Evolutionary conservation across 306 rosid species (phyloP).

Genomic region (Neltuma alba): DNA sequence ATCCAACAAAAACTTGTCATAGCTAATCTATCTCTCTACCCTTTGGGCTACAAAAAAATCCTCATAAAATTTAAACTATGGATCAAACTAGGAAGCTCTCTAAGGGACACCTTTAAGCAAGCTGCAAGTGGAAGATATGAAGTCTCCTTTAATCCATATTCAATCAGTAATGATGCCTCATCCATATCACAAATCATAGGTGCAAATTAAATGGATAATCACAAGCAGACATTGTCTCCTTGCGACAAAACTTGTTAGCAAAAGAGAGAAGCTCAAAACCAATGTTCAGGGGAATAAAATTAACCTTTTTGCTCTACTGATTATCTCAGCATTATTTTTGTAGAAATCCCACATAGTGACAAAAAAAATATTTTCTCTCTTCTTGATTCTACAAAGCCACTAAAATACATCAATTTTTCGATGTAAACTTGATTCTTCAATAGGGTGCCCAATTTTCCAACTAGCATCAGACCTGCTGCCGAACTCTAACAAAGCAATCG

Average conservation of each 20-base stretch:
- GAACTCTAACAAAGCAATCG: no score
- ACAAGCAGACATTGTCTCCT: slow-evolving; percentile 76
- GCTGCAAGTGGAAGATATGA: slow-evolving; percentile 78
- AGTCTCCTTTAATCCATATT: slow-evolving; percentile 76
- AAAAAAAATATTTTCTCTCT: slow-evolving; percentile 75
- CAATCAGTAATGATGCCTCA: slow-evolving; percentile 61
- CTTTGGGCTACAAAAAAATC: slow-evolving; percentile 69
- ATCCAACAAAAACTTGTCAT: no score
- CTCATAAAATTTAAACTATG: slow-evolving; percentile 52
- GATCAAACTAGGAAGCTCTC: slow-evolving; percentile 77
- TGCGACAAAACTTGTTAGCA: slow-evolving; percentile 78
- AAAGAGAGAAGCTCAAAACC: slow-evolving; percentile 72
- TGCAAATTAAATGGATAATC: slow-evolving; percentile 73
- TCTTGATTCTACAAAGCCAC: slow-evolving; percentile 65
- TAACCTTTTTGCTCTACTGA: slow-evolving; percentile 68
- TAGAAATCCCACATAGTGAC: slow-evolving; percentile 62
- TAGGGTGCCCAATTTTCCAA: no score
- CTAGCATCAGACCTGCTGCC: no score
- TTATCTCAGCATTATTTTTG: slow-evolving; percentile 63
- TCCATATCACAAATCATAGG: slow-evolving; percentile 67
- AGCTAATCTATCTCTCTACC: slow-evolving; percentile 70
- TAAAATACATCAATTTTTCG: no score
- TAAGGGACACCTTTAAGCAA: slow-evolving; percentile 79
- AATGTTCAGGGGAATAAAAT: slow-evolving; percentile 44
- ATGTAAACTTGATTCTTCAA: no score